Evolutionary conservation across 306 rosid species (phyloP).

Genomic region (Medicago lupulina): DNA sequence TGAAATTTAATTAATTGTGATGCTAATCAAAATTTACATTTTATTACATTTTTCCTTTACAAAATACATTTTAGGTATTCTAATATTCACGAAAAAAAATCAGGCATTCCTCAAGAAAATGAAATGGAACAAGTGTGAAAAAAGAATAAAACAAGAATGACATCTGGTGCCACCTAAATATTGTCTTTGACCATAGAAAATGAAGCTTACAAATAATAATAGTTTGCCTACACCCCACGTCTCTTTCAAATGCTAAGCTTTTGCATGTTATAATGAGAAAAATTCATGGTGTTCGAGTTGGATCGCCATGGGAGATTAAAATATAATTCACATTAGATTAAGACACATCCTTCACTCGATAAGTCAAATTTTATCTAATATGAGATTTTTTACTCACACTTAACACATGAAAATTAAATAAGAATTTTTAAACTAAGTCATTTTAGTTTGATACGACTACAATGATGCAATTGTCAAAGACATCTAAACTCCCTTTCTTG

Average conservation of each 20-base stretch:
- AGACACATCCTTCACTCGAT: neutral
- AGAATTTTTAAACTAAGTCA: too few species aligned
- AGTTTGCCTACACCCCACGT: neutral
- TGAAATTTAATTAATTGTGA: too few species aligned
- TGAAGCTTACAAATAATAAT: constrained; percentile 4
- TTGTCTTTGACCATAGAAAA: constrained; percentile 10
- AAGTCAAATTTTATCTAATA: neutral
- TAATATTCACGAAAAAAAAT: neutral
- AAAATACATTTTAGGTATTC: too few species aligned
- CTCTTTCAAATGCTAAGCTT: constrained; percentile 6
- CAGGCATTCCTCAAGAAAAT: neutral
- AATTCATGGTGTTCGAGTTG: neutral
- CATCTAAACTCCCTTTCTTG: neutral
- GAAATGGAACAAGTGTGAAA: constrained; percentile 3
- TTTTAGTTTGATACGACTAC: too few species aligned
- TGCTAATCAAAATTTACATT: too few species aligned
- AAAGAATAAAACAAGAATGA: constrained; percentile 20
- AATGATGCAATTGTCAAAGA: neutral
- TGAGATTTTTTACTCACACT: neutral
- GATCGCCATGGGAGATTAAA: neutral
- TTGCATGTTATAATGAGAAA: constrained; percentile 5
- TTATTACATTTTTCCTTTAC: too few species aligned
- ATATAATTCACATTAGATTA: neutral
- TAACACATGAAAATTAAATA: neutral
- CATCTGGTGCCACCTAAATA: constrained; percentile 33